Evolutionary conservation across 345 rosid genomes (phyloP).

Genomic region (Salix exigua): DNA sequence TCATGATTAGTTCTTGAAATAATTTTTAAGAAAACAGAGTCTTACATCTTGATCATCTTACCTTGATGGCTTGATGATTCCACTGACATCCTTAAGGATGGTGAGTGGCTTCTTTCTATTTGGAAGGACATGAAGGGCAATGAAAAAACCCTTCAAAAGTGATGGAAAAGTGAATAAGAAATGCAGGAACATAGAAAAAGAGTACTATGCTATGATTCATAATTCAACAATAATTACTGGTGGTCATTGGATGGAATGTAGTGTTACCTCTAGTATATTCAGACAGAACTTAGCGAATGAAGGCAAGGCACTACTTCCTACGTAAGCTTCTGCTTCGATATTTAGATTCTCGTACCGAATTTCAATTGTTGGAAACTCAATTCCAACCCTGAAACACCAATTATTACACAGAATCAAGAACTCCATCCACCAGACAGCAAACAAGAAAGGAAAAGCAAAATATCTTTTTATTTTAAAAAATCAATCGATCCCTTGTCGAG

Average conservation of each 20-base stretch:
- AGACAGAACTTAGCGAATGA: constrained; percentile 42
- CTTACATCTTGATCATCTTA: constrained; percentile 15
- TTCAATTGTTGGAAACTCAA: constrained; percentile 39
- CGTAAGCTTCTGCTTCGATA: constrained; percentile 53
- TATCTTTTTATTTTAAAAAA: background rate
- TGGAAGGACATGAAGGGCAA: constrained; percentile 31
- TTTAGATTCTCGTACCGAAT: constrained; percentile 40
- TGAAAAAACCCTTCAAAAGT: constrained; percentile 24
- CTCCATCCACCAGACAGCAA: background rate
- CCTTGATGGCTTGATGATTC: constrained; percentile 77
- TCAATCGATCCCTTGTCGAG: background rate
- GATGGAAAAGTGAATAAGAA: background rate
- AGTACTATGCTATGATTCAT: background rate
- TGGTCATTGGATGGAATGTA: background rate
- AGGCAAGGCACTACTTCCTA: constrained; percentile 64
- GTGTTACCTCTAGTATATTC: constrained; percentile 49
- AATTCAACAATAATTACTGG: background rate
- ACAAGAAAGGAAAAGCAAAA: background rate
- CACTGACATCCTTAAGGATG: constrained; percentile 65
- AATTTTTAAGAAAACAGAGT: background rate
- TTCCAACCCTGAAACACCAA: constrained; percentile 17
- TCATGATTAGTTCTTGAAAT: background rate
- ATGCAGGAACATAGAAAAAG: background rate
- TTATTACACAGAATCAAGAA: background rate
- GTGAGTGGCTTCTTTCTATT: constrained; percentile 48